Evolutionary conservation across 805 yeast genomes (phyloP), one percentile per base, ranked within the genome.

Genomic region (Pichia eremophila): DNA sequence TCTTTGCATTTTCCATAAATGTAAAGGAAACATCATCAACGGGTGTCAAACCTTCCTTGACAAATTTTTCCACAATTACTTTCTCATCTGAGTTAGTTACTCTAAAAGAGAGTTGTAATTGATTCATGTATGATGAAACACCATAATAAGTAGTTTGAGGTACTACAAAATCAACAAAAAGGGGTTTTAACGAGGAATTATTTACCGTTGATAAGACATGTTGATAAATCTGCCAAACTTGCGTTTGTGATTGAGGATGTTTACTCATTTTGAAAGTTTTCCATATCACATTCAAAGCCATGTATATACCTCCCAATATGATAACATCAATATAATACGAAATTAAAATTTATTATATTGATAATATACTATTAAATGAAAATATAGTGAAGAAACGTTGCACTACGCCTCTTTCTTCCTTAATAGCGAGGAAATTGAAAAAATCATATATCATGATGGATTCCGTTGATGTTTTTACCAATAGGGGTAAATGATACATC

Each of bases 31-130:
- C 38, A 9, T 32, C 10, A n/a, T 43, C 39, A 14, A 43, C 44
- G 17, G 39, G 27, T 2, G 44, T 43, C 15, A 47, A 19, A 1
- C 46, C 37, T 2, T 36, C 17, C 2, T 8, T 14, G 12, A 44
- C 25, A 17, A 46, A 39, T 2, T 14, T 14, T 12, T 29, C 19
- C 1, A 42, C 15, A 2, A 8, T 3, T 2, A 11, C 31, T 65
- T 58, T 31, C 68, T 68, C 43, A 73, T 69, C 85, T 83, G 78
- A 43, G 2, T 37, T 36, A 17, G 40, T 36, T 6, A 45, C 15
- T 35, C 46, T 32, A 17, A 53, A 44, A 8, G 52, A 25, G 3
- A 54, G 35, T 19, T 51, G 47, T 11, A 54, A 11, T 31, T 51
- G 51, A 36, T 52, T 47, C 43, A 51, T 40, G 29, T 48, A 50